Percentiles rank a stretch among this genome's conserved stretches.
Conservation (phyloP, 805 yeast genomes). For the Helenozyma baotianmanensis region DNA sequence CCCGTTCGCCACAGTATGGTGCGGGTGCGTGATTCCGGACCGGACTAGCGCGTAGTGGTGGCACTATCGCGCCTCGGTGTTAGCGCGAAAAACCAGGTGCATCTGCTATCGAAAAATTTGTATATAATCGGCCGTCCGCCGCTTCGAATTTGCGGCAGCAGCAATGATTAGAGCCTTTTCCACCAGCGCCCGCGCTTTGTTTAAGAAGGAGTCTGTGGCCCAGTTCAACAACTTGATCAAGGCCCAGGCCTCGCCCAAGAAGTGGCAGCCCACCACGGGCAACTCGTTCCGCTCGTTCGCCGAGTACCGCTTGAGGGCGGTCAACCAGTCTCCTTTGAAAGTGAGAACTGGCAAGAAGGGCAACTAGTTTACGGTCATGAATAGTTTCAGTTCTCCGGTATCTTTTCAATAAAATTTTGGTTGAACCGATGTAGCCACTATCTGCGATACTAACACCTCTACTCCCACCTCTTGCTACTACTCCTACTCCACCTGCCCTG, state of each 20-base stretch:
- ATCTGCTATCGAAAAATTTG: too few relatives aligned
- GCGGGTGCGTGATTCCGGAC: too few relatives aligned
- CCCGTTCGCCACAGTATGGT: too few relatives aligned
- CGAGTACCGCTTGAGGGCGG: conserved; percentile 39
- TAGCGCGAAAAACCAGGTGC: too few relatives aligned
- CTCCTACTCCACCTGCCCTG: too few relatives aligned
- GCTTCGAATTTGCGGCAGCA: neutral
- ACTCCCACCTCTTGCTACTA: too few relatives aligned
- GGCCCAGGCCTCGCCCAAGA: conserved; percentile 18
- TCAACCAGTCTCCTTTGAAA: conserved; percentile 39
- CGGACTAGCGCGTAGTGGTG: too few relatives aligned
- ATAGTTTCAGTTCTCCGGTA: conserved; percentile 3
- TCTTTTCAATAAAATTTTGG: neutral
- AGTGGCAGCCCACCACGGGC: conserved; percentile 37
- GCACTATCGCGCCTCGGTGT: too few relatives aligned
- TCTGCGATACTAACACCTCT: too few relatives aligned
- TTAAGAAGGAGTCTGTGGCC: conserved; percentile 27
- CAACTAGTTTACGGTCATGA: conserved; percentile 3
- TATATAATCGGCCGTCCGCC: too few relatives aligned
- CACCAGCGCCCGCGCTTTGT: conserved; percentile 17
- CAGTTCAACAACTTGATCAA: conserved; percentile 22
- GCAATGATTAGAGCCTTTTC: conserved; percentile 21
- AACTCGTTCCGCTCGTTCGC: conserved; percentile 40
- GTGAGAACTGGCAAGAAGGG: conserved; percentile 15
- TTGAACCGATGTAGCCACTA: too few relatives aligned